Conservation (phyloP, 1,284 basidiomycete genomes). For the Pascua guehoae region DNA sequence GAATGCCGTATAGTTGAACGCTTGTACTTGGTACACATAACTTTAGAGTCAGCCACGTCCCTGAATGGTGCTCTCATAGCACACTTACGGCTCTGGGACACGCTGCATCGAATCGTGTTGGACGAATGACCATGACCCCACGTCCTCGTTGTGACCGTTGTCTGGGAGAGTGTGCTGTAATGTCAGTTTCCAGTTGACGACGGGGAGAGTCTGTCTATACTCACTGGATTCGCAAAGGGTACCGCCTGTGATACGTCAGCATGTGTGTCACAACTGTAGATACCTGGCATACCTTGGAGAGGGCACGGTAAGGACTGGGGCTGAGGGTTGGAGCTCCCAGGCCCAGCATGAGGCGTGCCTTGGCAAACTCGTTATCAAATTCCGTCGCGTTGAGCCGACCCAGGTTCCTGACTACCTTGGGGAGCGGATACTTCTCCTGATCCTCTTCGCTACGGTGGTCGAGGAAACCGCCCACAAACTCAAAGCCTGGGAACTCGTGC, state of each 20-base stretch:
- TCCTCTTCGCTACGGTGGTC: conserved; percentile 13
- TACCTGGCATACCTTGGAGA: background rate
- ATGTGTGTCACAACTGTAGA: too few species aligned
- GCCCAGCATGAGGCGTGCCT: conserved; percentile 21
- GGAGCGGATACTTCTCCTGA: conserved; percentile 5
- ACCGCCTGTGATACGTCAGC: conserved; percentile 1
- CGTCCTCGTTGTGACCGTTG: background rate
- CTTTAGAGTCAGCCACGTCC: too few species aligned
- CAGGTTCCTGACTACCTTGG: conserved; percentile 17
- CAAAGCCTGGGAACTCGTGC: conserved; percentile 24
- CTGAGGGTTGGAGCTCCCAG: conserved; percentile 20
- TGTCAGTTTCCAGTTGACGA: background rate
- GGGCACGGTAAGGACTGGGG: conserved; percentile 20
- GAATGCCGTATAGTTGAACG: conserved; percentile 19
- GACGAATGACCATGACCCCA: background rate
- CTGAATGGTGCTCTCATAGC: background rate
- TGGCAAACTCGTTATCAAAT: conserved; percentile 12
- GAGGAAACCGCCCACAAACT: conserved; percentile 22
- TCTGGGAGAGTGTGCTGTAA: background rate
- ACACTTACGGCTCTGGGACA: conserved; percentile 2
- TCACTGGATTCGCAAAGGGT: conserved; percentile 3
- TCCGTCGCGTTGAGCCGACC: conserved; percentile 13
- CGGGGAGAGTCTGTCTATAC: background rate
- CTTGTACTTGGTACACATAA: conserved; percentile 23
- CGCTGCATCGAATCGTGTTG: conserved; percentile 5